Base-by-base conservation (phyloP, 371 early-diverging fungal genomes). In the Chytridium lagenaria region DNA sequence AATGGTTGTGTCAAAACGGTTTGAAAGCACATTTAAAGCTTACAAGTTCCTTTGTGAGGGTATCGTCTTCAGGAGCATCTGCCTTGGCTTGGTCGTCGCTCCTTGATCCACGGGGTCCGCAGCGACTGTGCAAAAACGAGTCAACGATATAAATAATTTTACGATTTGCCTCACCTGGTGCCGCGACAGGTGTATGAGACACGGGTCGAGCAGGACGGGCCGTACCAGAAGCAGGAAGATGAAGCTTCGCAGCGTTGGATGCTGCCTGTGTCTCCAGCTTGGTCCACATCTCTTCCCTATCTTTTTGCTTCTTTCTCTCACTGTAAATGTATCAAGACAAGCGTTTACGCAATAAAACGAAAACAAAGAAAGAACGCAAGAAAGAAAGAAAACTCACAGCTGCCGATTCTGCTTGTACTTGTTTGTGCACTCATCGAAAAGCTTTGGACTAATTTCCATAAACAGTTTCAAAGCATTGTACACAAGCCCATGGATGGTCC, bases 401-500 rank as follows among this genome's bases (percentile, higher is more conserved):
- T 94, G 94, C 16, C 93, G 87, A 44, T 88, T 90, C 36, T 87
- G 88, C 77, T 93, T 94, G 82, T 90, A 93, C 74, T 91, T 86
- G 68, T 90, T 90, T 16, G 93, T 90, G 80, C 93, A 93, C 64
- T 92, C 89, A 70, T 97, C 97, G 84, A 96, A 98, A 39, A 97
- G 81, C 69, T 89, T 89, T 34, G 95, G 94, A 80, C 92, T 91
- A 38, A 94, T 89, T 55, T 94, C 93, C 91, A 94, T 95, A 71
- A 97, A 92, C 59, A 95, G 86, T 70, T 95, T 94, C 65, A 97
- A 85, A 1, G 97, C 94, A 74, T 95, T 94, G 80, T 94, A 95
- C 16, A 97, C 95, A 5, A 95, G 89, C 10, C 94, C 94, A 81
- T 97, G 96, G 70, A 97, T 95, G 0, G 94, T 93, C 76, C 93